phyloP scores from a whole-genome alignment of 2,329 filamentous ascomycete species.

The Arthrinium puccinioides region DNA sequence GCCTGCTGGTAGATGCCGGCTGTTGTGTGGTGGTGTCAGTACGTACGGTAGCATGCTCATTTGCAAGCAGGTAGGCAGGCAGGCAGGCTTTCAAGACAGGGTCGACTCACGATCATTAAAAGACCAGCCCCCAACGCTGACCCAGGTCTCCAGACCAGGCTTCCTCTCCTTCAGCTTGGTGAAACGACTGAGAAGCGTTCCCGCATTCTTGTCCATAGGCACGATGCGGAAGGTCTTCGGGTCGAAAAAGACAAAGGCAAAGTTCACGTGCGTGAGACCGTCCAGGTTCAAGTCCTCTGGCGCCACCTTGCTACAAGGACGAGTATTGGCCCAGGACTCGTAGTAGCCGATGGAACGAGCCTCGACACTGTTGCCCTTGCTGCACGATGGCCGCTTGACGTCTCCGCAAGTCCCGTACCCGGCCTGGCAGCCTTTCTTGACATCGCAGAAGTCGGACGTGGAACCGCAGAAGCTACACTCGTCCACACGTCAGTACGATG shows the following conservation, averaged over 20 bases:
- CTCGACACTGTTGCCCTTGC: not conserved
- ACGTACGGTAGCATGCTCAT: not conserved
- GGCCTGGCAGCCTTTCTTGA: not conserved
- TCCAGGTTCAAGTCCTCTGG: not conserved
- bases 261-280: not conserved
- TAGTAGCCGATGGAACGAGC: not conserved
- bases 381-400: not conserved
- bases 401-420: not conserved
- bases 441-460: not conserved
- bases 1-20: not conserved
- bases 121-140: slow-evolving; percentile 3
- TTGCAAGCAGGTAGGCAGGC: no score
- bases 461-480: not conserved
- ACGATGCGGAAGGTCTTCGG: not conserved
- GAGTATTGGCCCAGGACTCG: not conserved
- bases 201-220: not conserved
- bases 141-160: slow-evolving; percentile 1
- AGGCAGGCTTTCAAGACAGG: not conserved
- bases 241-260: not conserved
- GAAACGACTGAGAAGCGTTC: not conserved
- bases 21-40: not conserved
- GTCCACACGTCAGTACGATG: not conserved
- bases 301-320: not conserved
- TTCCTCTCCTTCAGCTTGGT: slow-evolving; percentile 9
- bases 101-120: not conserved